These are phyloP conservation scores for Candolleomyces eurysporus DNA, from an alignment of 768 basidiomycete species.

Conservation along the genomic window DNA sequence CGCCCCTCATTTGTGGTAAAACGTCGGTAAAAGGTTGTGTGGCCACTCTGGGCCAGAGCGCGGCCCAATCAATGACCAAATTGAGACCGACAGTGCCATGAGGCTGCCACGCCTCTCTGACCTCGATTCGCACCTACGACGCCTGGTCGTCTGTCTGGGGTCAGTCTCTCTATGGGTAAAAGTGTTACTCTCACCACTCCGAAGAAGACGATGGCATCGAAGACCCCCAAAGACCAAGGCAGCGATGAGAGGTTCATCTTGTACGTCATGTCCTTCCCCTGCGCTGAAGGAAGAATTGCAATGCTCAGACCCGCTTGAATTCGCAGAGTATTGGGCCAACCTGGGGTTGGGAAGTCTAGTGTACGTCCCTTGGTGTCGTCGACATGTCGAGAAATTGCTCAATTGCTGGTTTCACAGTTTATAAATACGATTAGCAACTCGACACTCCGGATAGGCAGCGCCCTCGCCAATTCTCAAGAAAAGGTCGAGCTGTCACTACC, in stretches of 20 bases:
- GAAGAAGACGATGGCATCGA: background rate
- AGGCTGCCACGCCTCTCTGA: slow-evolving; percentile 2
- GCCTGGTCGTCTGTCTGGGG: background rate
- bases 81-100: background rate
- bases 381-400: too few species aligned
- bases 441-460: slow-evolving; percentile 7
- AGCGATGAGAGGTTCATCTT: background rate
- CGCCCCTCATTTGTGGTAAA: too few species aligned
- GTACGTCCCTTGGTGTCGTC: background rate
- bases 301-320: background rate
- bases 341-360: slow-evolving; percentile 8
- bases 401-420: background rate
- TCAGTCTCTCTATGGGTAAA: background rate
- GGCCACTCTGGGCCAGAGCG: too few species aligned
- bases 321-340: slow-evolving; percentile 7
- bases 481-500: slow-evolving; percentile 10
- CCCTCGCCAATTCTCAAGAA: background rate
- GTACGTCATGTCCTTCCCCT: background rate
- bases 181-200: background rate
- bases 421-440: slow-evolving; percentile 12
- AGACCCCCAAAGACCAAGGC: background rate
- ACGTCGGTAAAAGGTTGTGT: too few species aligned
- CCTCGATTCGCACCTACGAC: background rate
- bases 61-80: too few species aligned
- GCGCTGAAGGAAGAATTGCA: background rate